Percentiles rank a stretch among this genome's conserved stretches.
phyloP scores from a whole-genome alignment of 108 stramenopile species.

The Fistulifera pelliculosa region DNA sequence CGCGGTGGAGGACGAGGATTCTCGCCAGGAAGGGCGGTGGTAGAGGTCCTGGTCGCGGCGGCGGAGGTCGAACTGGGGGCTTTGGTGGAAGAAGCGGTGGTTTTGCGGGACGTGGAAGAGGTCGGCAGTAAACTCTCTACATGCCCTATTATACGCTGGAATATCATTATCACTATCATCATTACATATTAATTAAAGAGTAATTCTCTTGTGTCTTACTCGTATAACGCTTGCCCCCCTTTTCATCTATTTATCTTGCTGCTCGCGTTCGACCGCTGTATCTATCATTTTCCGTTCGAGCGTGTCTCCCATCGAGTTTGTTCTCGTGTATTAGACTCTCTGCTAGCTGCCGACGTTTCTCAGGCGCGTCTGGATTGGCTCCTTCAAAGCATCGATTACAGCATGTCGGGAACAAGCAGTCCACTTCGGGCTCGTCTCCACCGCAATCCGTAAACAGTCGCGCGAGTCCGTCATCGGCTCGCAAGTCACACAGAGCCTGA shows the following conservation, averaged over 20 bases:
- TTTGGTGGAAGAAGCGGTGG: slow-evolving; percentile 40
- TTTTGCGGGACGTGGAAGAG: slow-evolving; percentile 35
- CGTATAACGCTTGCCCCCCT: too few relatives aligned
- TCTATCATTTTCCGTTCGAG: too few relatives aligned
- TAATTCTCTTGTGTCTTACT: too few relatives aligned
- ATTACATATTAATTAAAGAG: too few relatives aligned
- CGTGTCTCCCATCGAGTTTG: too few relatives aligned
- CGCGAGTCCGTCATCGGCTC: slow-evolving; percentile 23
- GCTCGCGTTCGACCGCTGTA: too few relatives aligned
- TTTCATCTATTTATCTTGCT: too few relatives aligned
- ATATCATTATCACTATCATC: too few relatives aligned
- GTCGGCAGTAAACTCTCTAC: background rate
- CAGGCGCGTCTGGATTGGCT: background rate
- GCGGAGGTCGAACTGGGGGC: slow-evolving; percentile 55
- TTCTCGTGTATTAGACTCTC: too few relatives aligned
- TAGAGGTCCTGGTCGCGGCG: slow-evolving; percentile 47
- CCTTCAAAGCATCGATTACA: slow-evolving; percentile 43
- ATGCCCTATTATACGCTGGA: too few relatives aligned
- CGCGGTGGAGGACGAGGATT: slow-evolving; percentile 16
- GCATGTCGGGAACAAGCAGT: slow-evolving; percentile 38
- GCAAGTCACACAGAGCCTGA: slow-evolving; percentile 27
- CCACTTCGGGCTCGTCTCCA: slow-evolving; percentile 26
- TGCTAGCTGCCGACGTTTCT: too few relatives aligned
- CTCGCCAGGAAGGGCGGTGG: slow-evolving; percentile 24
- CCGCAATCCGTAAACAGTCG: slow-evolving; percentile 38